Evolutionary conservation across 306 rosid species (phyloP).

Genomic region (Dicorynia guianensis): DNA sequence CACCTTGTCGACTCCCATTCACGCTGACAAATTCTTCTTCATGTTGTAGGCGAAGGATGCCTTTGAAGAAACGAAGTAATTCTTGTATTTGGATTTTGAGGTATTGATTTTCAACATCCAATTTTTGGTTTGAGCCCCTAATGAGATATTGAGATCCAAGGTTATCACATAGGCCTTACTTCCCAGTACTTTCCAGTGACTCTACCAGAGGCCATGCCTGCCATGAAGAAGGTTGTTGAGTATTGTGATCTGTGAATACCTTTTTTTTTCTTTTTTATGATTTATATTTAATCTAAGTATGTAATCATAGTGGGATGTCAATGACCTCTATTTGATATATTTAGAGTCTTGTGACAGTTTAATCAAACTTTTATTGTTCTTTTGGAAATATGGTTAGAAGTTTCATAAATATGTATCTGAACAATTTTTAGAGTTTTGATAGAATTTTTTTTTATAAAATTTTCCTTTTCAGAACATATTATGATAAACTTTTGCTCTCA

Average conservation of each 20-base stretch:
- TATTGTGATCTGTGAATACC: conserved; percentile 1
- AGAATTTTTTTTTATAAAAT: neutral
- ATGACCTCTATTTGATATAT: neutral
- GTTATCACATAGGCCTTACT: conserved; percentile 27
- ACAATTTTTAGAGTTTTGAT: conserved; percentile 21
- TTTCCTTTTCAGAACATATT: conserved; percentile 2
- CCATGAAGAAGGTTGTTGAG: conserved; percentile 65
- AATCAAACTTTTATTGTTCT: neutral
- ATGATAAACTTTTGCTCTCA: conserved; percentile 1
- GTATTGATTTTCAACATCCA: conserved; percentile 42
- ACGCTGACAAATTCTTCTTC: conserved; percentile 39
- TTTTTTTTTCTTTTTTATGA: conserved; percentile 20
- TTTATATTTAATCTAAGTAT: neutral
- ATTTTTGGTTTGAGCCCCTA: conserved; percentile 40
- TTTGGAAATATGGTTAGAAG: conserved; percentile 14
- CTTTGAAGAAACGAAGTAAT: conserved; percentile 36
- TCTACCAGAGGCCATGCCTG: conserved; percentile 55
- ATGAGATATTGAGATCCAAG: conserved; percentile 39
- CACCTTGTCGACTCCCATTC: conserved; percentile 26
- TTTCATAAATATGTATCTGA: neutral
- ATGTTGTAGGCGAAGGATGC: conserved; percentile 39
- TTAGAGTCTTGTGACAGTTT: neutral
- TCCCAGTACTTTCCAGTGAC: conserved; percentile 35
- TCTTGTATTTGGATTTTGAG: conserved; percentile 42
- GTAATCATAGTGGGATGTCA: conserved; percentile 10